Conservation (phyloP, 2,329 filamentous ascomycete species). For the Colletotrichum paranaense region DNA sequence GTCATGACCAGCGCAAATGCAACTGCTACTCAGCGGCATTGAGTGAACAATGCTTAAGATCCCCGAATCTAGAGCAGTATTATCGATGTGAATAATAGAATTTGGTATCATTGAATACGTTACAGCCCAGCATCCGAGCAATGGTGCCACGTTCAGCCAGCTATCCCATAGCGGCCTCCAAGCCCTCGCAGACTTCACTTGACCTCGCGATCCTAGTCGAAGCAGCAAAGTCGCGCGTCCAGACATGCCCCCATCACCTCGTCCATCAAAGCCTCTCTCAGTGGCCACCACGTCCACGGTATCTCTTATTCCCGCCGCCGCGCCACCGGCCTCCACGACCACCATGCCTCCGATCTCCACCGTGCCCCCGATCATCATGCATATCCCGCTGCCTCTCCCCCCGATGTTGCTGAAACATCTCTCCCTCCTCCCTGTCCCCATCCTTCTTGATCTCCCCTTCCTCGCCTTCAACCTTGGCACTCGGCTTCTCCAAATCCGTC, state of each 20-base stretch:
- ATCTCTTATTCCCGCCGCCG: conserved; percentile 44
- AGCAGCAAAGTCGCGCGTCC: neutral
- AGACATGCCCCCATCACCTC: neutral
- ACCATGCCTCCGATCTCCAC: conserved; percentile 39
- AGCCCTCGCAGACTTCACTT: no score
- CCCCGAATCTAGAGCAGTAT: neutral
- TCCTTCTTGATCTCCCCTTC: conserved; percentile 63
- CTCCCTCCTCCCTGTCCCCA: conserved; percentile 61
- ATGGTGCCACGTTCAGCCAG: neutral
- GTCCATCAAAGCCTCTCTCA: neutral
- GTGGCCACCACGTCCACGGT: conserved; percentile 43
- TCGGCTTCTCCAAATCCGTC: conserved; percentile 79
- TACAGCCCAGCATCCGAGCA: neutral
- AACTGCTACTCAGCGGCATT: no score
- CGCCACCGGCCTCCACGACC: conserved; percentile 48
- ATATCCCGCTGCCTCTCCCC: conserved; percentile 46
- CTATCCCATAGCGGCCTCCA: neutral
- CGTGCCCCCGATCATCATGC: conserved; percentile 51
- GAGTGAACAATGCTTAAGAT: neutral
- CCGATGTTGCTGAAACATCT: conserved; percentile 43
- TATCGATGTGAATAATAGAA: neutral
- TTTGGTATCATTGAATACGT: conserved; percentile 14
- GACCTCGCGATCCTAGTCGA: no score
- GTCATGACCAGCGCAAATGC: no score
- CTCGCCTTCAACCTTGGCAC: conserved; percentile 74